Evolutionary conservation across 306 rosid species (phyloP).

Genomic region (Neltuma alba): DNA sequence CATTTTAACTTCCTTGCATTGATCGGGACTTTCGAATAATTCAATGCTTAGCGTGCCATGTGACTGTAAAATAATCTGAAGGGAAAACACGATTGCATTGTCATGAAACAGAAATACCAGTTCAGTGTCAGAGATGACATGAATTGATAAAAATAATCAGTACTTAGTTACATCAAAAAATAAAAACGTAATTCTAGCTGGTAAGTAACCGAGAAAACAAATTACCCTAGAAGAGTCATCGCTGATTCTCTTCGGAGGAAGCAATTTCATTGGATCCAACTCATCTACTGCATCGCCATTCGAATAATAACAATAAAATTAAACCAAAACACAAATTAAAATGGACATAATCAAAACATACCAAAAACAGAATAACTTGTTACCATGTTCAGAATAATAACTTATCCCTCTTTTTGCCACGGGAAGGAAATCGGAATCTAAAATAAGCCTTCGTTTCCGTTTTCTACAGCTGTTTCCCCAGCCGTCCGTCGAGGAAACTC

Average conservation of each 20-base stretch:
- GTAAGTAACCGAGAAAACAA: background rate
- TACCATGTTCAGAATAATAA: conserved; percentile 32
- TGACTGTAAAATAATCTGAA: conserved; percentile 35
- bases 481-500: background rate
- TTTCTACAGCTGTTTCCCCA: conserved; percentile 27
- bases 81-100: background rate
- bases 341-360: background rate
- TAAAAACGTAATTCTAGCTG: background rate
- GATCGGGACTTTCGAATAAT: conserved; percentile 22
- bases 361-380: background rate
- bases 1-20: conserved; percentile 6
- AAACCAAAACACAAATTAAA: background rate
- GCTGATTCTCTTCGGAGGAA: background rate
- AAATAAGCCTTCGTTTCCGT: conserved; percentile 27
- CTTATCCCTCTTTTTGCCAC: conserved; percentile 25
- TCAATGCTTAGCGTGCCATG: conserved; percentile 1
- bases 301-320: background rate
- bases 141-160: background rate
- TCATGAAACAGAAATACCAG: background rate
- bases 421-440: conserved; percentile 9
- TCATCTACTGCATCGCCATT: conserved; percentile 33
- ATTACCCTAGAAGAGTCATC: conserved; percentile 37
- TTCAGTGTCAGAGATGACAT: background rate
- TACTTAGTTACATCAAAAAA: background rate
- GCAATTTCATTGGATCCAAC: background rate